These are phyloP conservation scores for Avena eriantha DNA, from an alignment of 176 grass and related monocot genomes.

Conservation along the genomic window DNA sequence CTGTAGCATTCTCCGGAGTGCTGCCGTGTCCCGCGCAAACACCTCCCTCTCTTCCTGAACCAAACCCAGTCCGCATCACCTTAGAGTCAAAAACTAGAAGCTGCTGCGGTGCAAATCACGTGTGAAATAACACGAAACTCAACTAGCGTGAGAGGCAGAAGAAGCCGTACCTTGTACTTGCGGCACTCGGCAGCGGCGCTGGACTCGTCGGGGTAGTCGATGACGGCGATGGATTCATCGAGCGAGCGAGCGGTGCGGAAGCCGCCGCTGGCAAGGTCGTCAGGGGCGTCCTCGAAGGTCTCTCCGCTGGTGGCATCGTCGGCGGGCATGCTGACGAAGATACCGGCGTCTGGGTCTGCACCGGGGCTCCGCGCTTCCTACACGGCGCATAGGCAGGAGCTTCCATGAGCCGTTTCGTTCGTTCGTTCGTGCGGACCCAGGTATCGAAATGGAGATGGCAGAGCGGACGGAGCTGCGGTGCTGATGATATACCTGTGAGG, in stretches of 20 bases:
- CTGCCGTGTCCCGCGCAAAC: slow-evolving; percentile 64
- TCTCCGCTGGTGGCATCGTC: slow-evolving; percentile 78
- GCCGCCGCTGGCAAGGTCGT: slow-evolving; percentile 48
- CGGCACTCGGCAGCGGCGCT: slow-evolving; percentile 61
- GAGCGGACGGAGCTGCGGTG: neutral
- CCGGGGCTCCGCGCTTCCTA: slow-evolving; percentile 62
- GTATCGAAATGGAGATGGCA: slow-evolving; percentile 28
- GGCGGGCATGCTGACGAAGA: slow-evolving; percentile 72
- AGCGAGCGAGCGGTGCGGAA: slow-evolving; percentile 56
- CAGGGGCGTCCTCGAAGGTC: slow-evolving; percentile 89
- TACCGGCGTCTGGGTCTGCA: slow-evolving; percentile 63
- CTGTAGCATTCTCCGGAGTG: slow-evolving; percentile 59
- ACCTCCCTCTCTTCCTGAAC: slow-evolving; percentile 91
- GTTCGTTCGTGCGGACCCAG: neutral
- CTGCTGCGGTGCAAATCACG: neutral
- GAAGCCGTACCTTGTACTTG: slow-evolving; percentile 72
- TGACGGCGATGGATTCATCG: slow-evolving; percentile 80
- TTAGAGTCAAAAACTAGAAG: slow-evolving; percentile 7
- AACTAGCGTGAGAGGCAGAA: neutral
- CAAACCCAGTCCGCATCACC: slow-evolving; percentile 30
- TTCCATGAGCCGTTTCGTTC: slow-evolving; percentile 32
- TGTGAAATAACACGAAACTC: neutral
- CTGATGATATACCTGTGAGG: slow-evolving; percentile 54
- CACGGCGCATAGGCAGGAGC: slow-evolving; percentile 21
- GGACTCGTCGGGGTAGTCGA: slow-evolving; percentile 68